Conservation (phyloP, 768 basidiomycete genomes). For the Antrodiella citrinella region DNA sequence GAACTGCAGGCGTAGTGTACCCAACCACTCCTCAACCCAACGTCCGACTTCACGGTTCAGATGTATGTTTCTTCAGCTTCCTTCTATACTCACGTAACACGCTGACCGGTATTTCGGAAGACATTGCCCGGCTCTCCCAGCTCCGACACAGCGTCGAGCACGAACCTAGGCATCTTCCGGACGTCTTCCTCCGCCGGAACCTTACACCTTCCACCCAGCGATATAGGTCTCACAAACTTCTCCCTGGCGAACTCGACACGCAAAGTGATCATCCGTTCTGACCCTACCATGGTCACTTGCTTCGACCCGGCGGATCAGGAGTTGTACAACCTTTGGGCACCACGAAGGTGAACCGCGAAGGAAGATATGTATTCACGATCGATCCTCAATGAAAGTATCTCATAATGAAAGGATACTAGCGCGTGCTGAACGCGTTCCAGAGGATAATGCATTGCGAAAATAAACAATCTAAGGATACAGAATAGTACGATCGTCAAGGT, state of each 20-base stretch:
- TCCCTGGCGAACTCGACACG: conserved; percentile 18
- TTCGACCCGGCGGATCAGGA: conserved; percentile 74
- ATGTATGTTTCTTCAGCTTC: too few relatives aligned
- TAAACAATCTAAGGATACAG: background rate
- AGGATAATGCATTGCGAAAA: background rate
- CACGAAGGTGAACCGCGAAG: conserved; percentile 24
- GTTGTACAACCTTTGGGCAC: conserved; percentile 72
- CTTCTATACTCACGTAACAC: too few relatives aligned
- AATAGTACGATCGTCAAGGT: background rate
- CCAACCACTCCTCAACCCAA: conserved; percentile 12
- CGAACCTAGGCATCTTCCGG: background rate
- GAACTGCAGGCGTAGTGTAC: conserved; percentile 1
- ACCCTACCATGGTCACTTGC: conserved; percentile 59
- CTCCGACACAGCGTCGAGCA: background rate
- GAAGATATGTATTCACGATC: background rate
- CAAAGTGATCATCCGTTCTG: conserved; percentile 46
- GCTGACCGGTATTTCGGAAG: too few relatives aligned
- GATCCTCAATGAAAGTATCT: too few relatives aligned
- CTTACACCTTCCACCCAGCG: background rate
- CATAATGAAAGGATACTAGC: background rate
- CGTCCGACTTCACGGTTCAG: too few relatives aligned
- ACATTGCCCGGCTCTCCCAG: background rate
- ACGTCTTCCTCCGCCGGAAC: background rate
- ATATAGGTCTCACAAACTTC: too few relatives aligned
- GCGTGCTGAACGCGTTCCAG: background rate